Percentiles rank a stretch among this genome's conserved stretches.
phyloP scores from a whole-genome alignment of 2,329 filamentous ascomycete genomes.

The Orbilia ellipsospora region DNA sequence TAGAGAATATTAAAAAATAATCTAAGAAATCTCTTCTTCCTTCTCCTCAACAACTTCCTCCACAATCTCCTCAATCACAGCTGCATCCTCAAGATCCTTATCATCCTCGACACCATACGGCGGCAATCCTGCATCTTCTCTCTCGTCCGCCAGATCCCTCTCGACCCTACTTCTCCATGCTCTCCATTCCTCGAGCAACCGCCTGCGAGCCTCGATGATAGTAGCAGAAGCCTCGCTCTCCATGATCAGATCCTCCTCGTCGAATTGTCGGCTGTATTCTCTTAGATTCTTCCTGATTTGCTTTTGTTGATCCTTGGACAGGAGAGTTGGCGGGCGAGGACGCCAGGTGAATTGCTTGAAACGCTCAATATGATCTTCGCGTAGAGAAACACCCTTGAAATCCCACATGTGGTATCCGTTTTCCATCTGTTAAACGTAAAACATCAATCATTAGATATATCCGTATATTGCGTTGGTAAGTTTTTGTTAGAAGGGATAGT shows the following conservation, averaged over 20 bases:
- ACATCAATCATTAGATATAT: slow-evolving; percentile 49
- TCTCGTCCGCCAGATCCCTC: slow-evolving; percentile 77
- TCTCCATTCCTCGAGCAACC: slow-evolving; percentile 86
- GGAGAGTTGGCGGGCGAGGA: slow-evolving; percentile 87
- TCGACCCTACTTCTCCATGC: slow-evolving; percentile 81
- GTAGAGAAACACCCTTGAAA: slow-evolving; percentile 88
- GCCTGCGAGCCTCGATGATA: slow-evolving; percentile 86
- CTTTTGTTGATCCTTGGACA: slow-evolving; percentile 97
- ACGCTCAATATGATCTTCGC: slow-evolving; percentile 92
- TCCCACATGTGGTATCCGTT: slow-evolving; percentile 99
- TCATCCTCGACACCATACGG: slow-evolving; percentile 72
- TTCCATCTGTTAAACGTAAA: slow-evolving; percentile 77
- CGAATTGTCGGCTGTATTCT: slow-evolving; percentile 94
- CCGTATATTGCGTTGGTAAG: slow-evolving; percentile 7
- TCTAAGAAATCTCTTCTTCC: slow-evolving; percentile 77
- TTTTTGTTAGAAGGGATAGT: neutral
- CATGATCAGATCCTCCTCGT: slow-evolving; percentile 92
- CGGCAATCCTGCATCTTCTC: slow-evolving; percentile 74
- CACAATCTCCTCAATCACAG: slow-evolving; percentile 86
- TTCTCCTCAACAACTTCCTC: slow-evolving; percentile 74
- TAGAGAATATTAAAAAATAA: neutral
- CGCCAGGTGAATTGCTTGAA: slow-evolving; percentile 99
- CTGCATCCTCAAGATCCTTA: slow-evolving; percentile 72
- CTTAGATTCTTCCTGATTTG: slow-evolving; percentile 97
- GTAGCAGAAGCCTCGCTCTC: slow-evolving; percentile 87